phyloP scores from a whole-genome alignment of 2,329 filamentous ascomycete species.

The Penicillium psychrosexuale region DNA sequence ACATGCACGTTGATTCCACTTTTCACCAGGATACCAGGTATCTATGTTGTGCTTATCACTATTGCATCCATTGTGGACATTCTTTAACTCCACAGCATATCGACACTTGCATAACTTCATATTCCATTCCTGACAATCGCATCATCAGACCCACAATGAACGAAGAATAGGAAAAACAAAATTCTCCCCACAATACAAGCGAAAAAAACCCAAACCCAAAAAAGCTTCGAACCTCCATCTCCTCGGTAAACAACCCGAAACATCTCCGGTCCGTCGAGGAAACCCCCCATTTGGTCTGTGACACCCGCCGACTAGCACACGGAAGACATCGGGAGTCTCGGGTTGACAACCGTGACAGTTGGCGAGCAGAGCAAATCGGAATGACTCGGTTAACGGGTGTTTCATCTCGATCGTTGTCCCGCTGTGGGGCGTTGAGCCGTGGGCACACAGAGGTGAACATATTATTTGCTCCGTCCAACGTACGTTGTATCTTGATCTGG shows the following conservation, averaged over 20 bases:
- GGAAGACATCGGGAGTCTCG: slow-evolving; percentile 19
- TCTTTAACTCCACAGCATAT: not conserved
- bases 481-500: too few species aligned
- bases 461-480: not conserved
- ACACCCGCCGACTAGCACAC: slow-evolving; percentile 17
- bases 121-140: not conserved
- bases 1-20: not conserved
- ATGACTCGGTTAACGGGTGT: slow-evolving; percentile 23
- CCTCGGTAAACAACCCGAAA: not conserved
- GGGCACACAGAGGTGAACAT: not conserved
- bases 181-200: not conserved
- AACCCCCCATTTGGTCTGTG: not conserved
- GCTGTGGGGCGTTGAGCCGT: slow-evolving; percentile 19
- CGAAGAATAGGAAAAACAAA: not conserved
- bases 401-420: slow-evolving; percentile 26
- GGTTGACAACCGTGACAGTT: slow-evolving; percentile 12
- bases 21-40: not conserved
- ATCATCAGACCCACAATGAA: not conserved
- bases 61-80: not conserved
- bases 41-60: not conserved
- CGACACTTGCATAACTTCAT: too few species aligned
- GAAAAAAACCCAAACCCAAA: not conserved
- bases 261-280: not conserved
- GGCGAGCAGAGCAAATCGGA: slow-evolving; percentile 23
- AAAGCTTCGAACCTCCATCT: not conserved